Conservation (phyloP, 2,329 filamentous ascomycete genomes). For the Hypoxylon sp. region DNA sequence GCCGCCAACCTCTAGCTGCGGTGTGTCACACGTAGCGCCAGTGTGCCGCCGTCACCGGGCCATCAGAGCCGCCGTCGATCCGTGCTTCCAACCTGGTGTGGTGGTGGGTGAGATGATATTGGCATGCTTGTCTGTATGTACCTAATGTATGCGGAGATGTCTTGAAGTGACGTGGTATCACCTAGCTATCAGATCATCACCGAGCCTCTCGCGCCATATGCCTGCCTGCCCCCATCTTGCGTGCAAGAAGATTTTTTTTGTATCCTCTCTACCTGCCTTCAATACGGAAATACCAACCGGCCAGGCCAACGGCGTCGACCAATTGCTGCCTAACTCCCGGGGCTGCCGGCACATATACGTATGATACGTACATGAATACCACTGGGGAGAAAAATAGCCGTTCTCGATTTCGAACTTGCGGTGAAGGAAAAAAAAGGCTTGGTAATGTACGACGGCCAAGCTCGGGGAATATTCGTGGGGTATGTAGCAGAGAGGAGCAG, state of each 20-base stretch:
- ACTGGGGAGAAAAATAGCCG: not conserved
- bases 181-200: slow-evolving; percentile 6
- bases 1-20: slow-evolving; percentile 13
- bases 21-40: slow-evolving; percentile 5
- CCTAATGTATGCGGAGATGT: slow-evolving; percentile 7
- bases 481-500: slow-evolving; percentile 14
- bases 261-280: slow-evolving; percentile 5
- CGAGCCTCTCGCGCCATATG: slow-evolving; percentile 14
- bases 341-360: slow-evolving; percentile 27
- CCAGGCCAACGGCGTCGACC: slow-evolving; percentile 21
- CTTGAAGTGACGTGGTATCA: slow-evolving; percentile 9
- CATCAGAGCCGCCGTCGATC: slow-evolving; percentile 22
- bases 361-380: not conserved
- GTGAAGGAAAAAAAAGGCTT: slow-evolving; percentile 34
- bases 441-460: slow-evolving; percentile 26
- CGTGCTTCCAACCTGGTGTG: not conserved
- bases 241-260: not conserved
- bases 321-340: slow-evolving; percentile 43
- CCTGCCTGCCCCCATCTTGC: not conserved
- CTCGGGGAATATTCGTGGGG: slow-evolving; percentile 42
- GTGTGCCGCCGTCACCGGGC: slow-evolving; percentile 21
- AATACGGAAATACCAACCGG: slow-evolving; percentile 21
- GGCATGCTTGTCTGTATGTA: slow-evolving; percentile 2
- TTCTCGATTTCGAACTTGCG: slow-evolving; percentile 40
- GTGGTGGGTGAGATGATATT: not conserved